Evolutionary conservation across 2,329 filamentous ascomycete genomes (phyloP), one percentile per base, ranked within the genome.

Genomic region (Aspergillus aculeatus): DNA sequence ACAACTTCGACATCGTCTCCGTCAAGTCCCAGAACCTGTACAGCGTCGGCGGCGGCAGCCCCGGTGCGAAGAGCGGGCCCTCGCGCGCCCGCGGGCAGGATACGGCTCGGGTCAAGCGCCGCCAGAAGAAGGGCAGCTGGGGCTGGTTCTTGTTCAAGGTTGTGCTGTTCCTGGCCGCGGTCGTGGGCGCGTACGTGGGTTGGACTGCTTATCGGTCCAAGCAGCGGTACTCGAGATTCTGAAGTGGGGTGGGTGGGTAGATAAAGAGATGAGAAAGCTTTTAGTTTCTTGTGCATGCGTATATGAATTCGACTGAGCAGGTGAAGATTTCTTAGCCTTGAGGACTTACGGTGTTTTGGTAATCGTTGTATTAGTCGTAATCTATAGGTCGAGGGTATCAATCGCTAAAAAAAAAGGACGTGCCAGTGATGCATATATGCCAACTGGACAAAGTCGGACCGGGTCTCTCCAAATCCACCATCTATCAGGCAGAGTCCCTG

Each of bases 1-100:
- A 99, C 80, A 96, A 96, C 83, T 94, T 97, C 83, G 95, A 99
- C 79, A 96, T 99, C 76, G 87, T 98, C 74, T 89, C 87, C 54
- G 85, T 99, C 69, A 83, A 87, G 64, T 89, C 94, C 59, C 90
- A 89, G 82, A 99, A 97, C 77, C 81, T 99, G 63, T 98, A 98
- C 81, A 87, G 84, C 61, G 50, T 67, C 57, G 64, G 70, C 50
- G 65, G 71, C 61, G 63, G 69, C 55, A 67, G 67, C 47, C 59
- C 66, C 44, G 61, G 68, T 57, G 44, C 53, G 55, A 57, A 50
- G 23, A 54, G 58, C 65, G 29, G 54, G 9, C 60, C 47, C 44
- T 54, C 53, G 48, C 52, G 68, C 38, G 69, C 68, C 41, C 63
- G 68, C 58, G 69, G 67, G 14, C 60, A 67, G 58, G 71, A 66